phyloP scores from a whole-genome alignment of 768 basidiomycete species.

The Pleurotus giganteus region DNA sequence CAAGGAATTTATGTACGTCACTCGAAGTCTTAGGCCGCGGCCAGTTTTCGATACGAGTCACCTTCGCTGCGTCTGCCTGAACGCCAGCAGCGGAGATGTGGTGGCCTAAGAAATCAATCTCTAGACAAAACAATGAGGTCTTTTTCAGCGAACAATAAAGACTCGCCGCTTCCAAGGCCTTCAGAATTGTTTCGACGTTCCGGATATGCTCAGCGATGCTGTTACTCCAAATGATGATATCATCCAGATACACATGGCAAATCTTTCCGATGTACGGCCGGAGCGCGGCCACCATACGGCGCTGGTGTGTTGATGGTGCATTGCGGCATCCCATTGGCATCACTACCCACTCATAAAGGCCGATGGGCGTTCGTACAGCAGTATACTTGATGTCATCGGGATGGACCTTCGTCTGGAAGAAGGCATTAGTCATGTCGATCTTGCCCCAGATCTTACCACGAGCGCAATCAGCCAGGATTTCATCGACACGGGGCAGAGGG shows the following conservation, averaged over 20 bases:
- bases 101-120: slow-evolving; percentile 31
- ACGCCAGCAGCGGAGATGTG: slow-evolving; percentile 34
- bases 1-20: slow-evolving; percentile 1
- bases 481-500: slow-evolving; percentile 24
- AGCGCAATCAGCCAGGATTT: slow-evolving; percentile 30
- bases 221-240: slow-evolving; percentile 22
- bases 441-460: slow-evolving; percentile 31
- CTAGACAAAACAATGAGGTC: background rate
- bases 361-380: slow-evolving; percentile 35
- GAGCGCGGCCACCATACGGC: background rate
- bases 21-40: slow-evolving; percentile 16
- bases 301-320: slow-evolving; percentile 9
- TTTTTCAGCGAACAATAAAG: slow-evolving; percentile 21
- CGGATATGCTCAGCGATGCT: slow-evolving; percentile 20
- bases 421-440: background rate
- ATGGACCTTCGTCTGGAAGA: background rate
- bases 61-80: slow-evolving; percentile 18
- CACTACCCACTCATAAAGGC: slow-evolving; percentile 39
- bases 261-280: slow-evolving; percentile 12
- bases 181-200: slow-evolving; percentile 19
- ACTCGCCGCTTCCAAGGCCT: slow-evolving; percentile 12
- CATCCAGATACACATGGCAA: background rate
- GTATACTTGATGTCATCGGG: slow-evolving; percentile 25
- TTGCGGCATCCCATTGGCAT: slow-evolving; percentile 28
- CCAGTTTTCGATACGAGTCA: slow-evolving; percentile 26